Evolutionary conservation across 2,329 filamentous ascomycete species (phyloP).

Genomic region (Waltergamsia citrina): DNA sequence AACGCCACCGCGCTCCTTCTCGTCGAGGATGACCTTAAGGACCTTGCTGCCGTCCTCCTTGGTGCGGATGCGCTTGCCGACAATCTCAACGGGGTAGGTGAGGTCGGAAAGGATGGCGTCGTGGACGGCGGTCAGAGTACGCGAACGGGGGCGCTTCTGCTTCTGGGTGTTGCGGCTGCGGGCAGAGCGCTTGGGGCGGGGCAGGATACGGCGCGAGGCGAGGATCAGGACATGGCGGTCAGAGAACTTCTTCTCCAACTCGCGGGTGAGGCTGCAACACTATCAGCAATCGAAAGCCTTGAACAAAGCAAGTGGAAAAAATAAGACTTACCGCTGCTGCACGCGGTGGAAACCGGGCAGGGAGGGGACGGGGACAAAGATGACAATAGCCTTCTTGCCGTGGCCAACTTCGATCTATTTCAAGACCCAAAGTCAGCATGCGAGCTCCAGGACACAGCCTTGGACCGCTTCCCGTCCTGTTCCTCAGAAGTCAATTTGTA

Average conservation of each 20-base stretch:
- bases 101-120: constrained; percentile 96
- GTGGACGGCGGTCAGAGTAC: constrained; percentile 97
- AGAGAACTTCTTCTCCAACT: constrained; percentile 99
- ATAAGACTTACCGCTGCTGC: constrained; percentile 84
- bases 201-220: constrained; percentile 95
- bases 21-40: constrained; percentile 97
- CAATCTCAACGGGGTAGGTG: constrained; percentile 99
- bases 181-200: constrained; percentile 96
- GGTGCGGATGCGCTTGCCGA: constrained; percentile 97
- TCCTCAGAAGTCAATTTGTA: constrained; percentile 40
- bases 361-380: constrained; percentile 99
- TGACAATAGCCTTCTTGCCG: constrained; percentile 99
- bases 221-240: constrained; percentile 99
- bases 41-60: constrained; percentile 98
- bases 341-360: constrained; percentile 98
- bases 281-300: constrained; percentile 1
- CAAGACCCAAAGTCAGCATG: constrained; percentile 63
- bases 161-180: constrained; percentile 93
- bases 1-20: constrained; percentile 99
- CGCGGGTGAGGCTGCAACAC: constrained; percentile 81
- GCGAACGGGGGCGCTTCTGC: constrained; percentile 97
- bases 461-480: constrained; percentile 71
- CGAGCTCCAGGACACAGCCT: constrained; percentile 63
- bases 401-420: constrained; percentile 98
- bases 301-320: background rate